These are phyloP conservation scores for Stygiomarasmius scandens DNA, from an alignment of 1,284 basidiomycete species.

Conservation along the genomic window DNA sequence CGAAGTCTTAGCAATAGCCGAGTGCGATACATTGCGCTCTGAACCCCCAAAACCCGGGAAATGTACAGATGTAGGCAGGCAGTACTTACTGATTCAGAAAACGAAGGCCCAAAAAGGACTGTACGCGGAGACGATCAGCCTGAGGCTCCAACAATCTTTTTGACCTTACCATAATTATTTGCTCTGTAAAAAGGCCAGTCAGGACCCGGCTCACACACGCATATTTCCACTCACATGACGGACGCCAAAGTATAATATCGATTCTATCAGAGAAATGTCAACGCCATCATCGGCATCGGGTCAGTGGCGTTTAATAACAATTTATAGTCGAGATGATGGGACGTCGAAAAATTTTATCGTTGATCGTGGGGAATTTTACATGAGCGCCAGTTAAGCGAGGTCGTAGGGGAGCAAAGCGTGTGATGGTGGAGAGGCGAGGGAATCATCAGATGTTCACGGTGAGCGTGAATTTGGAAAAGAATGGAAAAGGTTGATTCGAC, in stretches of 20 bases:
- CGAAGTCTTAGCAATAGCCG: neutral
- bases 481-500: constrained; percentile 20
- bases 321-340: too few relatives aligned
- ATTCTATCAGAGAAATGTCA: constrained; percentile 40
- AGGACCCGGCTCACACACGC: too few relatives aligned
- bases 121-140: too few relatives aligned
- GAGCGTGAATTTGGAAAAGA: neutral
- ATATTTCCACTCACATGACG: constrained; percentile 49
- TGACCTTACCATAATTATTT: constrained; percentile 21
- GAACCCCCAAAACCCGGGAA: constrained; percentile 33
- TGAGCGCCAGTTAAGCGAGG: too few relatives aligned
- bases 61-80: too few relatives aligned
- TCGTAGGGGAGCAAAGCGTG: too few relatives aligned
- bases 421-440: neutral
- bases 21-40: too few relatives aligned
- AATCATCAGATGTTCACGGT: neutral
- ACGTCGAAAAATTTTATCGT: too few relatives aligned
- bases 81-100: too few relatives aligned
- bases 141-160: neutral
- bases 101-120: constrained; percentile 35
- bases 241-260: constrained; percentile 55
- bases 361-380: too few relatives aligned
- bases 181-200: constrained; percentile 6
- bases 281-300: too few relatives aligned
- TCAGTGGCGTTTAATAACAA: too few relatives aligned